Evolutionary conservation across 768 basidiomycete genomes (phyloP).

Genomic region (Rhizopogon sp.): DNA sequence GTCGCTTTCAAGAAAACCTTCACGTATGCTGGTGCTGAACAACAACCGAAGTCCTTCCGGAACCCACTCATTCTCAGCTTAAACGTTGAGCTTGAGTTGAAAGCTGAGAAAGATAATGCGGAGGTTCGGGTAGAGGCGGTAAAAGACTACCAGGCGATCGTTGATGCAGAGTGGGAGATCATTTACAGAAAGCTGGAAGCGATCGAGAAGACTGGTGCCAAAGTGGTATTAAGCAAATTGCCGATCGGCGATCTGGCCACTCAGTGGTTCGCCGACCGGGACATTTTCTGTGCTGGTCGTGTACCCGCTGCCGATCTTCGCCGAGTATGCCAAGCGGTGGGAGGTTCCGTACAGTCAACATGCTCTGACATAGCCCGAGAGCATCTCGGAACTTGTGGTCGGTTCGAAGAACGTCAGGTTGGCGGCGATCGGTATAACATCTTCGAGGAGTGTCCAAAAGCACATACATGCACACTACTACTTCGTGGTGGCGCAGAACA

Average conservation of each 20-base stretch:
- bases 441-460: slow-evolving; percentile 88
- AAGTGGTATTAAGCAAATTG: slow-evolving; percentile 95
- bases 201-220: slow-evolving; percentile 93
- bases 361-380: slow-evolving; percentile 88
- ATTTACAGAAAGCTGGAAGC: slow-evolving; percentile 97
- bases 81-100: slow-evolving; percentile 97
- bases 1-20: slow-evolving; percentile 99
- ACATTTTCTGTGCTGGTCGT: slow-evolving; percentile 98
- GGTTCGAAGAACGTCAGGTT: slow-evolving; percentile 91
- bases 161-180: slow-evolving; percentile 99
- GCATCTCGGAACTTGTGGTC: slow-evolving; percentile 90
- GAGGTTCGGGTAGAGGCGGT: slow-evolving; percentile 97
- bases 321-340: slow-evolving; percentile 92
- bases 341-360: slow-evolving; percentile 92
- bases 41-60: slow-evolving; percentile 91
- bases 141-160: slow-evolving; percentile 97
- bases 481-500: slow-evolving; percentile 97
- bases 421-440: slow-evolving; percentile 96
- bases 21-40: slow-evolving; percentile 98
- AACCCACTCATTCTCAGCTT: slow-evolving; percentile 88
- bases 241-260: slow-evolving; percentile 98
- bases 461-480: slow-evolving; percentile 92
- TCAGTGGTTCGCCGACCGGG: slow-evolving; percentile 98
- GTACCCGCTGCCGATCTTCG: slow-evolving; percentile 87
- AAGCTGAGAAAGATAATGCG: slow-evolving; percentile 99